phyloP scores from a whole-genome alignment of 106 monocot genomes.

The Gastrodia elata region DNA sequence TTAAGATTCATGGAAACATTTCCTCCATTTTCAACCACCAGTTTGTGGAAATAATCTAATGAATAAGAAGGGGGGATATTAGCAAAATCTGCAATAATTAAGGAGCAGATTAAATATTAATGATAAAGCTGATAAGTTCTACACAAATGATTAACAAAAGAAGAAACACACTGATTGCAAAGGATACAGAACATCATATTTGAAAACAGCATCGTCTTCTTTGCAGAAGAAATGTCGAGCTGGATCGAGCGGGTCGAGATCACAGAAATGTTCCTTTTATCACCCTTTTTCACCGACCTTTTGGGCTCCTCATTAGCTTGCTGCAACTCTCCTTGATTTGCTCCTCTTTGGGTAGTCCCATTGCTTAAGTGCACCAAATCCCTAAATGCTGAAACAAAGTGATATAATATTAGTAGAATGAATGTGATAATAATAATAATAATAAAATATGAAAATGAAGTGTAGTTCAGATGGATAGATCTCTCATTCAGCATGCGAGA shows the following conservation, averaged over 20 bases:
- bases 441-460: too few relatives aligned
- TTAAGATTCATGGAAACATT: slow-evolving; percentile 96
- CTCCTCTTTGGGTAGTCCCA: slow-evolving; percentile 53
- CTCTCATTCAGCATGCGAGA: too few relatives aligned
- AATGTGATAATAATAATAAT: too few relatives aligned
- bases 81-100: slow-evolving; percentile 65
- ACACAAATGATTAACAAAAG: too few relatives aligned
- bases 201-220: slow-evolving; percentile 59
- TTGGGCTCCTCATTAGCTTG: slow-evolving; percentile 17
- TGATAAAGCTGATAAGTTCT: background rate
- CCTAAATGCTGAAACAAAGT: slow-evolving; percentile 74
- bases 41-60: slow-evolving; percentile 88
- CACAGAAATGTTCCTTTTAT: slow-evolving; percentile 32
- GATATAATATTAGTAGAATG: too few relatives aligned
- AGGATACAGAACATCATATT: slow-evolving; percentile 99
- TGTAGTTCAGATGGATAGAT: too few relatives aligned
- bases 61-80: slow-evolving; percentile 71
- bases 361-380: slow-evolving; percentile 79
- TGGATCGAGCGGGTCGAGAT: slow-evolving; percentile 70
- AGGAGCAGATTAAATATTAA: slow-evolving; percentile 14
- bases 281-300: slow-evolving; percentile 32
- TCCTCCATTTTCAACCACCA: slow-evolving; percentile 90
- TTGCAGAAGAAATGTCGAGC: slow-evolving; percentile 69
- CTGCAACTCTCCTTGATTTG: slow-evolving; percentile 33
- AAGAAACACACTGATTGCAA: background rate